A percentile compares a stretch with the other conserved stretches of the same genome.
Evolutionary conservation across 495 filamentous ascomycete species (phyloP).

Genomic region (Xylaria bambusicola): DNA sequence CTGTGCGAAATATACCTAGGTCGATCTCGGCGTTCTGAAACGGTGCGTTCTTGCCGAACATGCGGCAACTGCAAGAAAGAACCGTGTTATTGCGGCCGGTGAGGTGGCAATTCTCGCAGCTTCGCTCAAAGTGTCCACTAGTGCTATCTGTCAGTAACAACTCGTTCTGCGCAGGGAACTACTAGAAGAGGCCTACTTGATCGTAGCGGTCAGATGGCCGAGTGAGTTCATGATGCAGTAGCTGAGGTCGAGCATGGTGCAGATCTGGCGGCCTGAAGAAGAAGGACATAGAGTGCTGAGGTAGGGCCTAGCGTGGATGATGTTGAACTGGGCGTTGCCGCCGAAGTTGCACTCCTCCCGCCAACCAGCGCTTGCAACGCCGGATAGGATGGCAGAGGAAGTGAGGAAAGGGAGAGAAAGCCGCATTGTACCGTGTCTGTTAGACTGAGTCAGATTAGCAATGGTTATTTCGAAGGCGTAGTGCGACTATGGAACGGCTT

Average conservation of each 20-base stretch:
- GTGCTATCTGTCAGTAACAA: background rate
- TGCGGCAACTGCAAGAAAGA: constrained; percentile 12
- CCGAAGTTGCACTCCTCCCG: constrained; percentile 7
- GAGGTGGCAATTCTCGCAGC: constrained; percentile 10
- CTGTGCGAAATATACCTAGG: background rate
- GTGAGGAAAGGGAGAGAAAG: background rate
- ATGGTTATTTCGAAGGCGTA: background rate
- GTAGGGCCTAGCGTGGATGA: background rate
- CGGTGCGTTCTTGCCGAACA: constrained; percentile 14
- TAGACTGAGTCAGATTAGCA: background rate
- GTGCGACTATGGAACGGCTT: background rate
- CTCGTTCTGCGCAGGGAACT: background rate
- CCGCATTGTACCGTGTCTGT: background rate
- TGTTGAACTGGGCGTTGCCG: constrained; percentile 16
- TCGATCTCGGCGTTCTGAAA: constrained; percentile 10
- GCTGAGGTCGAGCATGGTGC: constrained; percentile 19
- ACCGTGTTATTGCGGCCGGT: constrained; percentile 1
- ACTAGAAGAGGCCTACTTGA: constrained; percentile 8
- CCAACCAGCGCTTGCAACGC: constrained; percentile 8
- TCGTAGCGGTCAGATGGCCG: constrained; percentile 9
- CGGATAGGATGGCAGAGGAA: background rate
- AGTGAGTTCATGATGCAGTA: constrained; percentile 16
- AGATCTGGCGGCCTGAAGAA: constrained; percentile 1
- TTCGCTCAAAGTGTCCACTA: constrained; percentile 13
- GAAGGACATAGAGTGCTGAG: constrained; percentile 5